Base-by-base conservation (phyloP, 257 asterid genomes). In the Nicotiana noctiflora region DNA sequence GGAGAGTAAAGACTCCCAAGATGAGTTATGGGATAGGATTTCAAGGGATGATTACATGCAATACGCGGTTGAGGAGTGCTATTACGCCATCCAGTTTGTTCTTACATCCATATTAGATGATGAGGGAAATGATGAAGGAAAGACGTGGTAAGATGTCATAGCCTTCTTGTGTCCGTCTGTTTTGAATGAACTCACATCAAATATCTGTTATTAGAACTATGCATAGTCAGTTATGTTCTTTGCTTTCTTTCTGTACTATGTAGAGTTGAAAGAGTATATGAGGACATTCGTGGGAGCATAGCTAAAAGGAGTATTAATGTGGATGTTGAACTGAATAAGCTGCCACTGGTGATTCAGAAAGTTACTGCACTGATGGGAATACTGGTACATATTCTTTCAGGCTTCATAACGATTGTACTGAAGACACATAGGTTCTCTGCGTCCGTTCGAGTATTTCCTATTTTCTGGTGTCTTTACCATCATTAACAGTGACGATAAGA, bases 41-140 rank as follows among this genome's bases (percentile, higher is more conserved):
- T 89, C 92, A 79, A 94, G 89, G 93, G 99, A 95, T 82, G 99
- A 92, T 61, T 90, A 93, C 92, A 95, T 95, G 99, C 89, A 89
- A 87, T 95, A 95, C 86, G 99, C 97, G 23, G 99, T 95, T 87
- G 86, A 90, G 83, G 99, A 95, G 90, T 90, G 96, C 87, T 95
- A 85, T 84, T 87, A 87, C 80, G 76, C 94, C 81, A 52, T 93
- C 81, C 88, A 88, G 86, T 87, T 82, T 87, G 88, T 95, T 89
- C 94, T 95, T 74, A 84, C 86, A 65, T 90, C 91, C 72, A 90
- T 95, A 82, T 83, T 93, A 85, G 97, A 90, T 55, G 95, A 90
- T 67, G 97, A 90, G 86, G 94, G 90, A 85, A 90, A 91, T 79
- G 89, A 89, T 81, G 98, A 92, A 85, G 99, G 99, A 79, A 95